Evolutionary conservation across 1,139 yeast genomes (phyloP).

Genomic region (Yamadazyma sp.): DNA sequence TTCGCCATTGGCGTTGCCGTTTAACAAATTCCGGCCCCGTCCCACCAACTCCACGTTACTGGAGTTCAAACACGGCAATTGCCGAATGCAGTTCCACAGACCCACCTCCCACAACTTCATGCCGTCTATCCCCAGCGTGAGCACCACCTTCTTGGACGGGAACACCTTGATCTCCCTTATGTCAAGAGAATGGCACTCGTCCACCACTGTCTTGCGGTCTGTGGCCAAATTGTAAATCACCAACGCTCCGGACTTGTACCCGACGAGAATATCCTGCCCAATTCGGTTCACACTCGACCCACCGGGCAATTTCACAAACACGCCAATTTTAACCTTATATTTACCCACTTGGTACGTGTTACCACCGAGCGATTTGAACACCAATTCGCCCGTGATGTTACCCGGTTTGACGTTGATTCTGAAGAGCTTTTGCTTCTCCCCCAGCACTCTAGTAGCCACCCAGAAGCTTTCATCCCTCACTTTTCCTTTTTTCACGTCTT

Average conservation of each 20-base stretch:
- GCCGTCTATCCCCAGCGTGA: conserved; percentile 57
- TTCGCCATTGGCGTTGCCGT: conserved; percentile 52
- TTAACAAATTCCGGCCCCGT: conserved; percentile 62
- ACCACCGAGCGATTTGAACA: conserved; percentile 4
- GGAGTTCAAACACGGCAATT: conserved; percentile 29
- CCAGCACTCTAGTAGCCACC: conserved; percentile 35
- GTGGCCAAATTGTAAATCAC: conserved; percentile 13
- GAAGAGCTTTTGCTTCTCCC: conserved; percentile 22
- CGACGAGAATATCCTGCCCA: conserved; percentile 28
- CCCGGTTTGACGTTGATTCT: conserved; percentile 14
- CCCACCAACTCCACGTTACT: conserved; percentile 49
- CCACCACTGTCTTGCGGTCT: conserved; percentile 14
- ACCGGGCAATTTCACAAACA: conserved; percentile 6
- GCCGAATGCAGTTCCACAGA: conserved; percentile 48
- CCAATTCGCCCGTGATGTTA: conserved; percentile 5
- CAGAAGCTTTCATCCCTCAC: conserved; percentile 32
- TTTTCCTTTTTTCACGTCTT: conserved; percentile 28
- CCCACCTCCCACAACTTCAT: conserved; percentile 61
- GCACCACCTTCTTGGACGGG: conserved; percentile 59
- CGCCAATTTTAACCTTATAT: conserved; percentile 10
- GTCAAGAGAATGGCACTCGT: conserved; percentile 48
- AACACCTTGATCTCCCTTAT: conserved; percentile 40
- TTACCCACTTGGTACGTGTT: conserved; percentile 4
- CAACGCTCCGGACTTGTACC: conserved; percentile 46
- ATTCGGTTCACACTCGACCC: conserved; percentile 10